Conservation (phyloP, 345 rosid species). For the Salix brachista region DNA sequence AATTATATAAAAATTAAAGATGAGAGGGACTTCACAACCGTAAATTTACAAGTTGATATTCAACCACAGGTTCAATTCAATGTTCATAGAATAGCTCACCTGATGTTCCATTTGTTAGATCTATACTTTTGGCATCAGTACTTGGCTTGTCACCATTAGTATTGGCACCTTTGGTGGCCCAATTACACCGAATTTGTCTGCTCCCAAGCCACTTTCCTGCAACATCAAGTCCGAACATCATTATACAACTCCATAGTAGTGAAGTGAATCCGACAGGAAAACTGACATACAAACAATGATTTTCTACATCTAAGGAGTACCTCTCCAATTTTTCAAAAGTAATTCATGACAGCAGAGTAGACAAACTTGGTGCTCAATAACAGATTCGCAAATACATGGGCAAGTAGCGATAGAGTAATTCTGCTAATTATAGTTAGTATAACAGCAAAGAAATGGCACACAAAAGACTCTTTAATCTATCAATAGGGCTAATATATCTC, state of each 20-base stretch:
- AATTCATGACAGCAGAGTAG: no score
- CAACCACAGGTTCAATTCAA: neutral
- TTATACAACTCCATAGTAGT: slow-evolving; percentile 4
- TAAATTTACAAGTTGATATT: neutral
- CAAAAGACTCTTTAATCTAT: neutral
- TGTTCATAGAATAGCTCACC: slow-evolving; percentile 36
- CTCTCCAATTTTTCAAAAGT: no score
- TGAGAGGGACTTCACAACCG: neutral
- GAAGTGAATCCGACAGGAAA: neutral
- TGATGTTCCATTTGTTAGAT: slow-evolving; percentile 76
- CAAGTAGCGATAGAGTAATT: neutral
- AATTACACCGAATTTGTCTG: slow-evolving; percentile 92
- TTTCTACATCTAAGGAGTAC: no score
- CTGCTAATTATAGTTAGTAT: neutral
- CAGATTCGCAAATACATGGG: no score
- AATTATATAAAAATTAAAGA: neutral
- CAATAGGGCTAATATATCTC: neutral
- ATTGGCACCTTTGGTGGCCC: slow-evolving; percentile 91
- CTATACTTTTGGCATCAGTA: slow-evolving; percentile 75
- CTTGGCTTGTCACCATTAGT: slow-evolving; percentile 75
- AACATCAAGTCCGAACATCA: neutral
- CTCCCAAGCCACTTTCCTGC: slow-evolving; percentile 92
- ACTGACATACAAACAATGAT: neutral
- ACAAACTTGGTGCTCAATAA: no score
- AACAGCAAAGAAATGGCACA: neutral